Evolutionary conservation across 108 stramenopile genomes (phyloP).

Genomic region (Chaetoceros muelleri): DNA sequence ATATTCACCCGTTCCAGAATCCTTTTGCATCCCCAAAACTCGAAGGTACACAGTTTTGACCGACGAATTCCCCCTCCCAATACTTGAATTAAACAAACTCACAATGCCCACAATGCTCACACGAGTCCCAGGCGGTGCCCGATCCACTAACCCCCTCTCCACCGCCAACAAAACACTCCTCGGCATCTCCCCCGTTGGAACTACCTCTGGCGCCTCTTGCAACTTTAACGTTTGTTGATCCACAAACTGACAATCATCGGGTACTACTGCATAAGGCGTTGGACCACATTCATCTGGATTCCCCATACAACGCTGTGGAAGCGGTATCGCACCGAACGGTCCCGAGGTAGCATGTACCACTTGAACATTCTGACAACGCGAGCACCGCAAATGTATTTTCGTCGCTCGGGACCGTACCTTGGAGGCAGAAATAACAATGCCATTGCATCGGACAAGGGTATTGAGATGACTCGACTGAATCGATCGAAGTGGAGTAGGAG

Average conservation of each 20-base stretch:
- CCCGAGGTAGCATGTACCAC: conserved; percentile 40
- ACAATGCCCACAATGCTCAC: conserved; percentile 88
- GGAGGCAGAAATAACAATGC: conserved; percentile 90
- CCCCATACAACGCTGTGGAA: conserved; percentile 49
- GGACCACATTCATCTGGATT: conserved; percentile 68
- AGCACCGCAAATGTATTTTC: conserved; percentile 72
- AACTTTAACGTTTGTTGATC: conserved; percentile 96
- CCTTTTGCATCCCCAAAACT: conserved; percentile 84
- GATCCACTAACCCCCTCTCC: conserved; percentile 87
- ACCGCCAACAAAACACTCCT: conserved; percentile 83
- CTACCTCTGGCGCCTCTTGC: conserved; percentile 91
- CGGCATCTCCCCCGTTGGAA: conserved; percentile 96
- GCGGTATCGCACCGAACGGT: conserved; percentile 35
- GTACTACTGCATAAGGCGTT: conserved; percentile 77
- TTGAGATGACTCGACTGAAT: conserved; percentile 94
- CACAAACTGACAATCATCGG: conserved; percentile 85
- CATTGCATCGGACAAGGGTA: conserved; percentile 83
- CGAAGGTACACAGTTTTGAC: conserved; percentile 70
- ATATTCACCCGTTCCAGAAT: conserved; percentile 67
- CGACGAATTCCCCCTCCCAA: conserved; percentile 13
- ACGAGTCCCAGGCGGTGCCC: conserved; percentile 90
- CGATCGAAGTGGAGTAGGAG: conserved; percentile 68
- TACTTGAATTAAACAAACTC: conserved; percentile 55
- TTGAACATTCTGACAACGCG: conserved; percentile 63
- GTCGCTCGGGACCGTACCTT: conserved; percentile 77